Conservation (phyloP, 179 eudicot species). For the Sideroxylon spinosum region DNA sequence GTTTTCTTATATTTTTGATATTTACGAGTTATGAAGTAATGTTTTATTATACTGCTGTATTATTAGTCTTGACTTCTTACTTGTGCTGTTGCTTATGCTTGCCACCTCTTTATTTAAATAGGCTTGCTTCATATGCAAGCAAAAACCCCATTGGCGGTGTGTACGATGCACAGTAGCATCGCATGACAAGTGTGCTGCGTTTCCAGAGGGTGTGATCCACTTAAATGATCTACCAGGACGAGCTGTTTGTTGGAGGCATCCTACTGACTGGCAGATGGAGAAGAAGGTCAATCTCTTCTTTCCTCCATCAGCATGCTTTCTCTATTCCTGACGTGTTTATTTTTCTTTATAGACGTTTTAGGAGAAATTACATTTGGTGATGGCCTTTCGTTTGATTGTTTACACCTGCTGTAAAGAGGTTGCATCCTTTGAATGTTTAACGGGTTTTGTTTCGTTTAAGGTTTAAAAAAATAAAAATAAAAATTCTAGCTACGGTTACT, state of each 20-base stretch:
- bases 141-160: conserved; percentile 68
- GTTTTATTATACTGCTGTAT: background rate
- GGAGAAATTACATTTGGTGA: background rate
- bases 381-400: background rate
- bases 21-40: background rate
- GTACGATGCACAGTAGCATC: conserved; percentile 72
- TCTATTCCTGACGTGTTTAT: background rate
- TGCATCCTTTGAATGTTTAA: no score
- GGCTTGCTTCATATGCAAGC: conserved; percentile 82
- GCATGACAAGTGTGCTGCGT: conserved; percentile 78
- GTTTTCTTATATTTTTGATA: background rate
- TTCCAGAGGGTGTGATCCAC: conserved; percentile 63
- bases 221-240: conserved; percentile 49
- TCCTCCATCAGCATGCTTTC: conserved; percentile 34
- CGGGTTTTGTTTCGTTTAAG: background rate
- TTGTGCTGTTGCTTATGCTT: background rate
- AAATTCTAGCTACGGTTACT: background rate
- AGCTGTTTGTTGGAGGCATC: conserved; percentile 92
- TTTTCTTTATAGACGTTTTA: background rate
- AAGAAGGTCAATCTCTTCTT: conserved; percentile 77
- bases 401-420: background rate
- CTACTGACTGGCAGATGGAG: conserved; percentile 53
- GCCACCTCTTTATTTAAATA: conserved; percentile 28
- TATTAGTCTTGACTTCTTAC: background rate
- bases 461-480: background rate